These are phyloP conservation scores for Effrenium voratum DNA, from an alignment of 73 alveolate genomes.

Conservation along the genomic window DNA sequence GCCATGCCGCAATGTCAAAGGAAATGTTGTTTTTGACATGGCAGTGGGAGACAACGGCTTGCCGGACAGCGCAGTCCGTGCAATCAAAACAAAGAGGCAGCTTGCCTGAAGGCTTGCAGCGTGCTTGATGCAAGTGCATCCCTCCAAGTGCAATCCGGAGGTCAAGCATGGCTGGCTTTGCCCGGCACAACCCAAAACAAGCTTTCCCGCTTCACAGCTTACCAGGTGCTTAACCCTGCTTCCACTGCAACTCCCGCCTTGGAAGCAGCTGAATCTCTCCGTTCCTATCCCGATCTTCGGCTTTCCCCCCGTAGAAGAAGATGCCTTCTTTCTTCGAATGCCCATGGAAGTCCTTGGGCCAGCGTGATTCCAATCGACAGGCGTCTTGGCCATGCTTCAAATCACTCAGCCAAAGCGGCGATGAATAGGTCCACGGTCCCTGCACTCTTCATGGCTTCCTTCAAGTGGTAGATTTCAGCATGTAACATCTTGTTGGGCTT, in stretches of 20 bases:
- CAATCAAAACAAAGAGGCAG: no score
- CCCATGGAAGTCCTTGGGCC: conserved; percentile 67
- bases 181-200: background rate
- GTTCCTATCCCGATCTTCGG: conserved; percentile 47
- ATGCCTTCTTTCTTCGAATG: conserved; percentile 90
- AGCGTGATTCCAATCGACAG: no score
- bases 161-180: background rate
- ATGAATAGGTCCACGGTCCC: conserved; percentile 54
- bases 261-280: conserved; percentile 61
- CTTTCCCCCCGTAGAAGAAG: conserved; percentile 85
- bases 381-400: no score
- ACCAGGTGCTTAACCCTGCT: no score
- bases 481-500: conserved; percentile 74
- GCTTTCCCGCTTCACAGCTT: background rate
- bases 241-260: background rate
- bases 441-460: conserved; percentile 69
- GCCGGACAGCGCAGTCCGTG: no score
- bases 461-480: conserved; percentile 77
- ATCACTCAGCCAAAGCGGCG: conserved; percentile 4
- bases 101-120: no score
- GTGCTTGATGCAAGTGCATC: no score
- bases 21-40: no score
- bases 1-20: no score
- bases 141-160: no score
- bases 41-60: no score